Percentiles rank a stretch among this genome's conserved stretches.
These are phyloP conservation scores for Cardamine chenopodiifolia DNA, from an alignment of 345 rosid species.

Conservation along the genomic window DNA sequence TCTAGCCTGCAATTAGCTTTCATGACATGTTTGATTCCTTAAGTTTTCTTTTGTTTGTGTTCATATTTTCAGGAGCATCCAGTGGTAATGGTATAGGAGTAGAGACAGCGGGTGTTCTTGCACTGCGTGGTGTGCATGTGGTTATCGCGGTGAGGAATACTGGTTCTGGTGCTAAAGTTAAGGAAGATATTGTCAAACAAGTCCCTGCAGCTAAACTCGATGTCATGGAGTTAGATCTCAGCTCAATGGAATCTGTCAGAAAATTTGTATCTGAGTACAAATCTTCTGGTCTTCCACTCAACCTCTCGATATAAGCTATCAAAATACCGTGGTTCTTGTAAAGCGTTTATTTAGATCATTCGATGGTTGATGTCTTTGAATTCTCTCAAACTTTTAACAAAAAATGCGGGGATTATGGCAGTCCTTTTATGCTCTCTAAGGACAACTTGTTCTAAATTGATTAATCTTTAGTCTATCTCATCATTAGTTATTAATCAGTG, in stretches of 20 bases:
- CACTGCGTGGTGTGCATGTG: conserved; percentile 66
- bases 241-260: conserved; percentile 59
- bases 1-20: not conserved
- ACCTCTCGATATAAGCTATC: conserved; percentile 58
- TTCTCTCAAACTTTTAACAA: conserved; percentile 29
- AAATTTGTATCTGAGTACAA: conserved; percentile 61
- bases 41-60: not conserved
- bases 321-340: not conserved
- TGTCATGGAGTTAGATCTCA: conserved; percentile 70
- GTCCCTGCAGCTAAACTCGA: conserved; percentile 63
- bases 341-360: not conserved
- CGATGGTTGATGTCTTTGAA: not conserved
- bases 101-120: conserved; percentile 71
- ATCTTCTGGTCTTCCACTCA: conserved; percentile 60
- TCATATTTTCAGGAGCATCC: conserved; percentile 55
- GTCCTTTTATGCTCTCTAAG: conserved; percentile 52
- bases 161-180: conserved; percentile 51
- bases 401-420: conserved; percentile 57
- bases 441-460: conserved; percentile 37
- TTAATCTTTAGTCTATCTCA: not conserved
- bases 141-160: conserved; percentile 66
- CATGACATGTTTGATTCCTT: not conserved
- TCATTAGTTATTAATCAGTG: not conserved
- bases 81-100: conserved; percentile 73
- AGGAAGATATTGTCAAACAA: conserved; percentile 52